Evolutionary conservation across 345 rosid genomes (phyloP).

Genomic region (Populus alba): DNA sequence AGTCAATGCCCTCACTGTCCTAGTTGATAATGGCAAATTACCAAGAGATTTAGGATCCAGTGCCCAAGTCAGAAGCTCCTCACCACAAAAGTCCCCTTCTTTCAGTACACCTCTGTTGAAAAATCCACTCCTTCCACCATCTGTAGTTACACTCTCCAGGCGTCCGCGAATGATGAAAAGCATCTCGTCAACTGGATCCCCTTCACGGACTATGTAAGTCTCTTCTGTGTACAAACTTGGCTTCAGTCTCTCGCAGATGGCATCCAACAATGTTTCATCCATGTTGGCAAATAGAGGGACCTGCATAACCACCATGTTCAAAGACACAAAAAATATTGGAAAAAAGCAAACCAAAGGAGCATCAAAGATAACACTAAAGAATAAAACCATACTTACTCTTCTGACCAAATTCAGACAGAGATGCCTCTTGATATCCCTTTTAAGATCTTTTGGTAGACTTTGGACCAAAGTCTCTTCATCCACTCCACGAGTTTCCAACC

Average conservation of each 20-base stretch:
- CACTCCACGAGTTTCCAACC: conserved; percentile 76
- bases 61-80: conserved; percentile 80
- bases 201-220: conserved; percentile 76
- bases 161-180: conserved; percentile 77
- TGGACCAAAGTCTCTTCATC: conserved; percentile 70
- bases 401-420: conserved; percentile 79
- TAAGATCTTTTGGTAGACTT: conserved; percentile 79
- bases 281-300: conserved; percentile 83
- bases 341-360: not conserved
- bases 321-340: not conserved
- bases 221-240: conserved; percentile 72
- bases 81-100: conserved; percentile 80
- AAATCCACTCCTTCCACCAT: conserved; percentile 87
- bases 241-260: conserved; percentile 83
- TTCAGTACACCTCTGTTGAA: conserved; percentile 66
- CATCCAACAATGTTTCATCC: conserved; percentile 83
- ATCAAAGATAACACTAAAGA: not conserved
- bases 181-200: conserved; percentile 88
- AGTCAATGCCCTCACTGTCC: conserved; percentile 59
- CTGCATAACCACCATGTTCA: conserved; percentile 25
- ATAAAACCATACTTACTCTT: conserved; percentile 52
- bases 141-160: conserved; percentile 83
- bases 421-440: conserved; percentile 85
- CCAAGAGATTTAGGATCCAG: conserved; percentile 63
- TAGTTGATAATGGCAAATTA: conserved; percentile 60